These are phyloP conservation scores for Pythium sukuiense DNA, from an alignment of 352 stramenopile species.

Conservation along the genomic window DNA sequence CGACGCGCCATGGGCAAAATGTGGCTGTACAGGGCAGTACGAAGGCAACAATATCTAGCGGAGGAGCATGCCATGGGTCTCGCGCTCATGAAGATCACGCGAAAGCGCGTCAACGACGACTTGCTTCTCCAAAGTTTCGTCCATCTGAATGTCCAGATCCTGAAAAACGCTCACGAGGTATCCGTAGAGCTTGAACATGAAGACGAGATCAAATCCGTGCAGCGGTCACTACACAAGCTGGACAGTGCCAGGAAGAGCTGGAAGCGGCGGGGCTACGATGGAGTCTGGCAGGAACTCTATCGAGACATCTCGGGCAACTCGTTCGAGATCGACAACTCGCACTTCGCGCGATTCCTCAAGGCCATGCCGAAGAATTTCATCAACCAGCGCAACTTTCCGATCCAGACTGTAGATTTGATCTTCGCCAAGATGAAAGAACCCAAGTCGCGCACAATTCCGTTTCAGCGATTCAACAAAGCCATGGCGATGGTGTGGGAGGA, in stretches of 20 bases:
- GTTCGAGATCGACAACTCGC: constrained; percentile 65
- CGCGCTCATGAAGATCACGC: constrained; percentile 45
- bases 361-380: constrained; percentile 57
- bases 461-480: constrained; percentile 58
- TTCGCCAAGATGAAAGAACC: constrained; percentile 81
- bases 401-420: constrained; percentile 57
- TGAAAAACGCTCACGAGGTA: constrained; percentile 13
- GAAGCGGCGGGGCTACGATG: constrained; percentile 60
- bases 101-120: constrained; percentile 49
- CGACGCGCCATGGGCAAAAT: constrained; percentile 39
- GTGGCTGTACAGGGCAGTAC: constrained; percentile 41
- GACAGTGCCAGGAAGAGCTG: constrained; percentile 37
- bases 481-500: constrained; percentile 62
- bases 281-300: constrained; percentile 70
- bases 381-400: constrained; percentile 54
- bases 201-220: constrained; percentile 31
- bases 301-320: constrained; percentile 43
- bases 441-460: constrained; percentile 59
- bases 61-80: constrained; percentile 58
- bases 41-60: constrained; percentile 46
- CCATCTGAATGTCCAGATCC: constrained; percentile 32
- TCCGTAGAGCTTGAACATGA: constrained; percentile 3
- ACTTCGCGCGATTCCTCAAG: constrained; percentile 66
- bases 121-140: constrained; percentile 68
- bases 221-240: constrained; percentile 41